Evolutionary conservation across 257 asterid species (phyloP).

Genomic region (Anisodus acutangulus): DNA sequence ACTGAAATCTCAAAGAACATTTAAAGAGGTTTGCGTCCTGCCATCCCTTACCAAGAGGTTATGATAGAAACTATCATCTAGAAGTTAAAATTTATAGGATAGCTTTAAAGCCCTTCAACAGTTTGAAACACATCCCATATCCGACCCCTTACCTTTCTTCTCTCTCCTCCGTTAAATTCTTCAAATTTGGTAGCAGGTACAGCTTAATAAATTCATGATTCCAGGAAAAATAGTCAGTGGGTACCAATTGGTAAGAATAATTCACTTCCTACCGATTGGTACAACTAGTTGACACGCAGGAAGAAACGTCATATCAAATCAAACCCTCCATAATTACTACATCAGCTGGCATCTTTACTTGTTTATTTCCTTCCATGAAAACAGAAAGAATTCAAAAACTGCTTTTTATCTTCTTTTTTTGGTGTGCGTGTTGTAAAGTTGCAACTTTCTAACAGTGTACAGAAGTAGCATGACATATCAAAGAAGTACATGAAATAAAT

Average conservation of each 20-base stretch:
- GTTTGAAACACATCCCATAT: slow-evolving; percentile 9
- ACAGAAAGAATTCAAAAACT: background rate
- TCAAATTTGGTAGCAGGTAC: background rate
- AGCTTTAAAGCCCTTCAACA: background rate
- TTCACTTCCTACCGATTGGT: too few relatives aligned
- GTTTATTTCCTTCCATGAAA: background rate
- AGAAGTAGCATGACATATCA: background rate
- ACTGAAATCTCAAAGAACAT: slow-evolving; percentile 15
- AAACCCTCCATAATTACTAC: background rate
- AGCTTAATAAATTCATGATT: background rate
- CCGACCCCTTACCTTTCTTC: background rate
- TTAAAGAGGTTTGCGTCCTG: background rate
- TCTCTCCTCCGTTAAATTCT: background rate
- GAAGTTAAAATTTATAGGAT: background rate
- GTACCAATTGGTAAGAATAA: background rate
- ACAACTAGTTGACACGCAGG: background rate
- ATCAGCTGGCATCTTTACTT: background rate
- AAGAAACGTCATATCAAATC: background rate
- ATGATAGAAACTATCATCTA: background rate
- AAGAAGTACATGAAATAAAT: background rate
- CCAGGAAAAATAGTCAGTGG: background rate
- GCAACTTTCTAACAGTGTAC: background rate
- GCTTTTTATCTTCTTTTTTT: background rate
- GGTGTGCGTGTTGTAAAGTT: background rate
- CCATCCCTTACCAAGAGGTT: background rate